Evolutionary conservation across 768 basidiomycete species (phyloP).

Genomic region (Mycena crocata): DNA sequence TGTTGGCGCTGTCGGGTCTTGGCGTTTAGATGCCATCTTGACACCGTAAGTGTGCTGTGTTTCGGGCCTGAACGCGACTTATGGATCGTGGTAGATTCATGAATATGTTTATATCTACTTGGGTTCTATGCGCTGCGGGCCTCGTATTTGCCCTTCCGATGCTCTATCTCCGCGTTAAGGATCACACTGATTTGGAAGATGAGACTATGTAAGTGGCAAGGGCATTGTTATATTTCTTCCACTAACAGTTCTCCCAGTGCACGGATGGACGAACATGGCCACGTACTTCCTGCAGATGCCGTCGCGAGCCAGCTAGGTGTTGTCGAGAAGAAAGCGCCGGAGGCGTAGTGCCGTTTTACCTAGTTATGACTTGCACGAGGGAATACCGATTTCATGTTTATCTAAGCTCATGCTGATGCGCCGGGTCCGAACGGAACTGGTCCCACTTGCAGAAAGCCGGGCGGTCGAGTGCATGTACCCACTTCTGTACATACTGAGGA

Average conservation of each 20-base stretch:
- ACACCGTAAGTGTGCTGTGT: slow-evolving; percentile 63
- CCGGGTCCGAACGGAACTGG: too few species aligned
- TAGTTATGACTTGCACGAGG: slow-evolving; percentile 16
- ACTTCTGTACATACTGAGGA: too few species aligned
- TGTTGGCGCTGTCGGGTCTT: slow-evolving; percentile 78
- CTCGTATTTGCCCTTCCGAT: slow-evolving; percentile 64
- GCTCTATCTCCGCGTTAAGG: slow-evolving; percentile 65
- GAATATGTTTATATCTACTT: slow-evolving; percentile 66
- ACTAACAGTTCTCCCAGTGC: slow-evolving; percentile 38
- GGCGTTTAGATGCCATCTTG: slow-evolving; percentile 74
- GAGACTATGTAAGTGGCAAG: slow-evolving; percentile 59
- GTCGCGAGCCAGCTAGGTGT: background rate
- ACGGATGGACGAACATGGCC: slow-evolving; percentile 57
- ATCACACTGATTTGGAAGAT: slow-evolving; percentile 63
- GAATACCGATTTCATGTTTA: too few species aligned
- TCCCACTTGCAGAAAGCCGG: too few species aligned
- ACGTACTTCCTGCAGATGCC: slow-evolving; percentile 36
- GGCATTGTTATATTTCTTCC: slow-evolving; percentile 3
- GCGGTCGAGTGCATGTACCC: too few species aligned
- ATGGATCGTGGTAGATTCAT: slow-evolving; percentile 57
- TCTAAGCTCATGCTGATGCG: too few species aligned
- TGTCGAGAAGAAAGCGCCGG: slow-evolving; percentile 8
- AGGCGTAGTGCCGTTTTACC: background rate
- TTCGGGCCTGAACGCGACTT: slow-evolving; percentile 33
- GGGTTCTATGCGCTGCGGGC: slow-evolving; percentile 62